Evolutionary conservation across 2,329 filamentous ascomycete genomes (phyloP).

Genomic region (Trichoderma polysporum): DNA sequence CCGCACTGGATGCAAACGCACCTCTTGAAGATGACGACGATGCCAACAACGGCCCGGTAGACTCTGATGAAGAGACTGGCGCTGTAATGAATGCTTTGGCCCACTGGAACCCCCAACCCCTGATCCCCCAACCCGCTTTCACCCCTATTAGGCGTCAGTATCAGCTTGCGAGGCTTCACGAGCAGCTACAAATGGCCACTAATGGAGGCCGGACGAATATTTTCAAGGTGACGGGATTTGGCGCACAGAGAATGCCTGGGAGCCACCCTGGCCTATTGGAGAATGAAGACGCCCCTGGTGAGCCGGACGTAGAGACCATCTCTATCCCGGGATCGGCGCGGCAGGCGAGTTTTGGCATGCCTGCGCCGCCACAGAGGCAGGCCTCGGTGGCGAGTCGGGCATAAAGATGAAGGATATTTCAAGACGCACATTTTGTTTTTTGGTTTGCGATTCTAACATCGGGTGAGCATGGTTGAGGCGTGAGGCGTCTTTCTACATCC

Average conservation of each 20-base stretch:
- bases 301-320: conserved; percentile 49
- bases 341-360: conserved; percentile 48
- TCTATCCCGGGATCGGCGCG: conserved; percentile 40
- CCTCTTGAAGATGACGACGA: conserved; percentile 85
- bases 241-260: conserved; percentile 54
- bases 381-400: conserved; percentile 50
- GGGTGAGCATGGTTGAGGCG: neutral
- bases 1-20: conserved; percentile 90
- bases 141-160: conserved; percentile 63
- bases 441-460: neutral
- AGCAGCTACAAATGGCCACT: conserved; percentile 65
- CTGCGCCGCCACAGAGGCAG: conserved; percentile 42
- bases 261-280: conserved; percentile 48
- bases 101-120: conserved; percentile 73
- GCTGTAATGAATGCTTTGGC: conserved; percentile 80
- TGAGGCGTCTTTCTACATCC: neutral
- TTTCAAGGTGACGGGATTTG: conserved; percentile 59
- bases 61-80: conserved; percentile 92
- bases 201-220: conserved; percentile 66
- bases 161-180: conserved; percentile 60
- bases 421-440: neutral
- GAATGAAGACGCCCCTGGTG: conserved; percentile 58
- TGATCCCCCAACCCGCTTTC: conserved; percentile 65
- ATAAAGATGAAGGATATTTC: conserved; percentile 31
- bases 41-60: conserved; percentile 74